Base-by-base conservation (phyloP, 176 grass and related monocot genomes). In the Oryza meyeriana region DNA sequence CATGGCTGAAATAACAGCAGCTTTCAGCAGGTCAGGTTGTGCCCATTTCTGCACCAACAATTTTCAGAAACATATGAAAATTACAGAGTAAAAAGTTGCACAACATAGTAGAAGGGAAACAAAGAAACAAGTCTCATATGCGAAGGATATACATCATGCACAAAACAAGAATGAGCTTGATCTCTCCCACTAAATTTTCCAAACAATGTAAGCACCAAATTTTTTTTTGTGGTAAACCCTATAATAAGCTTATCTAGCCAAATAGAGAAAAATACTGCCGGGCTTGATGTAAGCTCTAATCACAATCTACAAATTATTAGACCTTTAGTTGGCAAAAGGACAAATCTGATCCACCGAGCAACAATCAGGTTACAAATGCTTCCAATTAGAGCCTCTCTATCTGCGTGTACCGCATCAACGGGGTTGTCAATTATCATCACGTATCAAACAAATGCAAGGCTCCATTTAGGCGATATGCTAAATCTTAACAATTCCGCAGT, bases 1-100 rank as follows among this genome's bases (percentile, higher is more conserved):
- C 66, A 85, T 72, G 41, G 79, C 80, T 73, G 85, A 81, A 79
- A 90, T 17, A 72, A 84, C 4, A 79, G 78, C 39, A 50, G 82
- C 69, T 80, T 61, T 88, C 57, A 82, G 66, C 32, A 94, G 71
- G 36, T 61, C 48, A 1, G 59, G 33, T 27, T 39, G 10, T 20
- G 18, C 74, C 32, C 61, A 74, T 76, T 88, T 85, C 92, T 90
- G 85, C 71, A 84, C 36, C 14, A 50, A 64, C 10, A 74, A n/a
- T 67, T 79, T 79, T 39, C 64, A 71, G 6, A 40, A 58, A 35
- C n/a, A 84, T 20, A 64, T 30, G 44, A 72, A 66, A 27, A 72
- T 69, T 10, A 1, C 4, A 22, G 1, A 7, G 65, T 45, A 34
- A 72, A 42, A 58, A 35, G 57, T 27, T 63, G 57, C 33, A 73